Evolutionary conservation across 495 filamentous ascomycete species (phyloP).

Genomic region (Polyplosphaeria fusca): DNA sequence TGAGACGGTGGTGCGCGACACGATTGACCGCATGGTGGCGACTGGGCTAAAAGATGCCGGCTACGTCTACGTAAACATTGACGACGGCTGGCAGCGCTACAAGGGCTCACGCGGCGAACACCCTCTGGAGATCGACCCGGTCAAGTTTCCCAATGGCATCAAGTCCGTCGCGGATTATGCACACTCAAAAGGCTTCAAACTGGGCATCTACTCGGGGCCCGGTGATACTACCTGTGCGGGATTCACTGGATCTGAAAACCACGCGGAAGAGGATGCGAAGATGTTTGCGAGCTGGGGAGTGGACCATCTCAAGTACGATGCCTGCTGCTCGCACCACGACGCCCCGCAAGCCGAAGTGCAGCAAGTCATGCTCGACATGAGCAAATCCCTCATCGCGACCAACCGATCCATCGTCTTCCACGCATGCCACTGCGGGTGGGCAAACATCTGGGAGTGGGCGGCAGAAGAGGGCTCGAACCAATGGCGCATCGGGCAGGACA

Average conservation of each 20-base stretch:
- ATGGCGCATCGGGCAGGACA: conserved; percentile 30
- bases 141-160: conserved; percentile 26
- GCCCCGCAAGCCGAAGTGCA: conserved; percentile 18
- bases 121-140: conserved; percentile 21
- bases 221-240: conserved; percentile 21
- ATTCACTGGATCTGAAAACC: conserved; percentile 17
- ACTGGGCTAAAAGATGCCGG: conserved; percentile 23
- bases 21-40: conserved; percentile 17
- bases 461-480: conserved; percentile 25
- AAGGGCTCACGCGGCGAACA: conserved; percentile 16
- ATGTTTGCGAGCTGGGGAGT: conserved; percentile 27
- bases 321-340: conserved; percentile 22
- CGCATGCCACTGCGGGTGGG: conserved; percentile 28
- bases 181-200: conserved; percentile 27
- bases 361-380: conserved; percentile 29
- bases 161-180: conserved; percentile 26
- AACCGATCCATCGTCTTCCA: conserved; percentile 23
- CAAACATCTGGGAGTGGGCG: conserved; percentile 21
- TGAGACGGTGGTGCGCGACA: conserved; percentile 14
- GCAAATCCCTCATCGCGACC: conserved; percentile 16
- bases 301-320: conserved; percentile 28
- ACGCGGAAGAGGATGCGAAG: conserved; percentile 23
- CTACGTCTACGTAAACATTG: conserved; percentile 23
- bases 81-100: conserved; percentile 29
- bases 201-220: conserved; percentile 25